Conservation (phyloP, 2,329 filamentous ascomycete genomes). For the Trichoderma polysporum region DNA sequence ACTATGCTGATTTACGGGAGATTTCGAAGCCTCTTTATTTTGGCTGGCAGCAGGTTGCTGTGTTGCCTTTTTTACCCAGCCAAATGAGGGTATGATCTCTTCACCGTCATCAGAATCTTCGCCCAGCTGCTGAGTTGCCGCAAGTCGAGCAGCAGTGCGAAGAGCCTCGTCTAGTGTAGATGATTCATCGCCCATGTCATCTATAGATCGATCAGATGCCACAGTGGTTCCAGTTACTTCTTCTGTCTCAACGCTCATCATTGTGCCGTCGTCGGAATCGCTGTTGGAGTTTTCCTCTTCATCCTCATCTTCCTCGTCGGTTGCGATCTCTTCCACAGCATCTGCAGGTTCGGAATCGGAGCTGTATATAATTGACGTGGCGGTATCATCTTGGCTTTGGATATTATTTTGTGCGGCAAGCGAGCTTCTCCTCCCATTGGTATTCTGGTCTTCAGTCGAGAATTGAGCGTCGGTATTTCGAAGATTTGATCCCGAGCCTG, state of each 20-base stretch:
- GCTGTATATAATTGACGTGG: conserved; percentile 78
- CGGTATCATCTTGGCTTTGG: conserved; percentile 64
- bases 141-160: conserved; percentile 70
- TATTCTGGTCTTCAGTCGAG: conserved; percentile 66
- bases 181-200: conserved; percentile 62
- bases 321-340: conserved; percentile 55
- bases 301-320: conserved; percentile 48
- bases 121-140: conserved; percentile 59
- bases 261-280: conserved; percentile 72
- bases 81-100: conserved; percentile 73
- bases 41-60: conserved; percentile 34
- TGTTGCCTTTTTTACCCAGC: conserved; percentile 63
- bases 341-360: conserved; percentile 60
- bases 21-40: conserved; percentile 43
- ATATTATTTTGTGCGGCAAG: conserved; percentile 49
- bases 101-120: conserved; percentile 63
- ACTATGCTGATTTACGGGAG: conserved; percentile 31
- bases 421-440: conserved; percentile 63
- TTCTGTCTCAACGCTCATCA: conserved; percentile 80
- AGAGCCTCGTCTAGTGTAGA: conserved; percentile 75
- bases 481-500: conserved; percentile 61
- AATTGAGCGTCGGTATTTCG: conserved; percentile 53
- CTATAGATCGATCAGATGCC: conserved; percentile 58
- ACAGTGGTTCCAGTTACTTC: conserved; percentile 70
- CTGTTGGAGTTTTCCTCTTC: conserved; percentile 47